Evolutionary conservation across 2,329 filamentous ascomycete genomes (phyloP).

Genomic region (Colletotrichum costaricense): DNA sequence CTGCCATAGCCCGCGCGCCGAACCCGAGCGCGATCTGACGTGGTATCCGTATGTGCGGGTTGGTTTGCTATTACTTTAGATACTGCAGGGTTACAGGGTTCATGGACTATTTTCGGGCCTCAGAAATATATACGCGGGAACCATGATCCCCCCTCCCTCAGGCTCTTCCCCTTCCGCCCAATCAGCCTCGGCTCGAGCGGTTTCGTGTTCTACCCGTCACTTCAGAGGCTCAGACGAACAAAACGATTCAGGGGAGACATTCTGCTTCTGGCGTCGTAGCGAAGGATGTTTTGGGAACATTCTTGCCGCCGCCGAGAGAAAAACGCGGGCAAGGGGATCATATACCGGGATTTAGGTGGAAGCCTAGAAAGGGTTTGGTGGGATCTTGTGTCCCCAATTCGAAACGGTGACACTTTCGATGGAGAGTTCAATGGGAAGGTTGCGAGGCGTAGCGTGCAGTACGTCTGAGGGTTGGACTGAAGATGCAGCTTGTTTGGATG

Average conservation of each 20-base stretch:
- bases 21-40: background rate
- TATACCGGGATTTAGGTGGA: background rate
- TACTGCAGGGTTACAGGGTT: background rate
- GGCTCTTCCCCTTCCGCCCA: background rate
- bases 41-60: slow-evolving; percentile 2
- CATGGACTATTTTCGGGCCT: background rate
- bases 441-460: background rate
- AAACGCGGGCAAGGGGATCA: background rate
- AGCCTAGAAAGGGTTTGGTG: background rate
- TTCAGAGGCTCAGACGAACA: no score
- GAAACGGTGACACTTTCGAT: slow-evolving; percentile 50
- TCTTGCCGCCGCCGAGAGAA: background rate
- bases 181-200: background rate
- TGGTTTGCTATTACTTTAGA: background rate
- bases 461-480: background rate
- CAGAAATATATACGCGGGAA: background rate
- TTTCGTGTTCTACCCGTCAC: no score
- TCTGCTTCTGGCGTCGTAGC: background rate
- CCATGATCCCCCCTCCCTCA: background rate
- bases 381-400: slow-evolving; percentile 2
- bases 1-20: background rate
- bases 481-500: background rate
- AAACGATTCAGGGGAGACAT: slow-evolving; percentile 4
- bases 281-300: slow-evolving; percentile 3
- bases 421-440: slow-evolving; percentile 46